phyloP scores from a whole-genome alignment of 306 rosid genomes.

The Malus asiatica region DNA sequence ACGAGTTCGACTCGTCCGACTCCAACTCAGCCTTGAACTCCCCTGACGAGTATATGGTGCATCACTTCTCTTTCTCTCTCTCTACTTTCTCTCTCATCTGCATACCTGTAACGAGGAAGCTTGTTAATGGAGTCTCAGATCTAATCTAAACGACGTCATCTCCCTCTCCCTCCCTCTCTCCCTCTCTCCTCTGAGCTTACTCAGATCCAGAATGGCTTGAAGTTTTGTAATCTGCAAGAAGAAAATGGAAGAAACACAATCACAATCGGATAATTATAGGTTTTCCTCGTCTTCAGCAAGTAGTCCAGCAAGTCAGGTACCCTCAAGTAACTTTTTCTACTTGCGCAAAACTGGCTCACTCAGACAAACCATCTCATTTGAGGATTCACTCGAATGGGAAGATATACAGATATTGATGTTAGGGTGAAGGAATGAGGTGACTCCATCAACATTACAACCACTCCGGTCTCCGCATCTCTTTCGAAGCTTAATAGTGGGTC shows the following conservation, averaged over 20 bases:
- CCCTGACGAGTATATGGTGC: too few species aligned
- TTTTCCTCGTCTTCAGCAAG: constrained; percentile 95
- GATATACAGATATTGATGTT: constrained; percentile 70
- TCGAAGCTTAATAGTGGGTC: constrained; percentile 86
- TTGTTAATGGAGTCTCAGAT: too few species aligned
- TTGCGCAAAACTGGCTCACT: constrained; percentile 89
- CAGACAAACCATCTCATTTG: constrained; percentile 93
- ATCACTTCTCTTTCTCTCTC: too few species aligned
- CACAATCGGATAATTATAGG: constrained; percentile 86
- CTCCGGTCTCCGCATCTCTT: constrained; percentile 84
- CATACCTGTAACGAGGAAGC: too few species aligned
- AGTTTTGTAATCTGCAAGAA: constrained; percentile 9
- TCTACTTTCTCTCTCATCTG: too few species aligned
- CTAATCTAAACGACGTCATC: background rate
- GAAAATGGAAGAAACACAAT: constrained; percentile 90
- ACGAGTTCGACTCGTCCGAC: too few species aligned
- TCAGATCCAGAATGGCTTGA: constrained; percentile 57
- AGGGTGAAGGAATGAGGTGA: constrained; percentile 87
- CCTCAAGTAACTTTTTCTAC: constrained; percentile 94
- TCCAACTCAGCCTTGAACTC: too few species aligned
- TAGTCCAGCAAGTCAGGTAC: constrained; percentile 95
- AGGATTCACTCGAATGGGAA: constrained; percentile 98
- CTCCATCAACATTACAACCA: constrained; percentile 61
- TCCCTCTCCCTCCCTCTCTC: constrained; percentile 3
- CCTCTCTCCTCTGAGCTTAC: background rate